These are phyloP conservation scores for Symbiotaphrina buchneri DNA, from an alignment of 495 filamentous ascomycete genomes.

Conservation along the genomic window DNA sequence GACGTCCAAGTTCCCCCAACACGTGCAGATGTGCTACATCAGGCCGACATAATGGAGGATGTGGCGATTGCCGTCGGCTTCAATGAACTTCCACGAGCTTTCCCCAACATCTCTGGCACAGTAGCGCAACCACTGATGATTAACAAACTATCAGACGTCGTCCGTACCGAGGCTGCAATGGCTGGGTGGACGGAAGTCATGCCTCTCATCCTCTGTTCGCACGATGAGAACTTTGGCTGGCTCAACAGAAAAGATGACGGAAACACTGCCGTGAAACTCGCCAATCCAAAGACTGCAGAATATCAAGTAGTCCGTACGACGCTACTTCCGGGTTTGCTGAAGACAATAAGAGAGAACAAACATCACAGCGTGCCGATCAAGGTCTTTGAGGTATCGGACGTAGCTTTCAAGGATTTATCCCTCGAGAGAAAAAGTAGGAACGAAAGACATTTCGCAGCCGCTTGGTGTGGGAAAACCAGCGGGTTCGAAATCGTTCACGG, in stretches of 20 bases:
- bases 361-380: constrained; percentile 72
- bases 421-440: constrained; percentile 72
- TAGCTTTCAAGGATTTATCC: constrained; percentile 63
- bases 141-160: constrained; percentile 87
- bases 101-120: constrained; percentile 63
- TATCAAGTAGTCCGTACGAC: constrained; percentile 92
- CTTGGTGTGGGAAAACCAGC: constrained; percentile 81
- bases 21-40: constrained; percentile 83
- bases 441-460: constrained; percentile 86
- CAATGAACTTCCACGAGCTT: constrained; percentile 70
- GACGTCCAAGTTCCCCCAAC: constrained; percentile 70
- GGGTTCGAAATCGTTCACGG: constrained; percentile 96
- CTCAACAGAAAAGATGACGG: constrained; percentile 83
- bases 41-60: constrained; percentile 98
- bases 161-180: constrained; percentile 78
- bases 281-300: constrained; percentile 89
- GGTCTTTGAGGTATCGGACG: constrained; percentile 82
- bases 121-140: constrained; percentile 72
- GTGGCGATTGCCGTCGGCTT: constrained; percentile 89
- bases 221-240: constrained; percentile 97
- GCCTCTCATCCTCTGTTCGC: constrained; percentile 90
- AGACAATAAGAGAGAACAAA: constrained; percentile 92
- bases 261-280: constrained; percentile 61
- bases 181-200: constrained; percentile 92
- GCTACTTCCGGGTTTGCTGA: constrained; percentile 73